Evolutionary conservation across 345 rosid genomes (phyloP), one percentile per base, ranked within the genome.

Genomic region (Mangifera indica): DNA sequence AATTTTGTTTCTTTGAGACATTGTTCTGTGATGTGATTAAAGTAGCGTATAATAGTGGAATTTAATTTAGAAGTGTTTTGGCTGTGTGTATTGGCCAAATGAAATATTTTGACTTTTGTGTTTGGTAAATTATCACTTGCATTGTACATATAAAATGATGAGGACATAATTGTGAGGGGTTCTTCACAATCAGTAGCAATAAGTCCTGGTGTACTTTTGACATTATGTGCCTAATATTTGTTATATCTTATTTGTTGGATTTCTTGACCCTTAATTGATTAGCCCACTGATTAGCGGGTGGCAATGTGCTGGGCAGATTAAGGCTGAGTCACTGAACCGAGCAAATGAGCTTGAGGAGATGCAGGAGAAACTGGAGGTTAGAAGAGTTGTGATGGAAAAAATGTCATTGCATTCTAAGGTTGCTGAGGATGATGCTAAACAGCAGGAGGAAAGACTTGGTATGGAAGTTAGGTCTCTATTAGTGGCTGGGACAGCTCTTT

Each of bases 281-380:
- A 71, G 83, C 88, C 93, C 85, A 87, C 90, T 80, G 77, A 73
- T 85, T 92, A 90, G 90, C 90, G 92, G 93, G 89, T 69, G 83
- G 88, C 69, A 66, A 87, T 71, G 66, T 87, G 79, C 81, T 82
- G 82, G 74, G 81, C 97, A 95, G 99, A 93, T 87, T 66, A 76
- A 85, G 77, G 74, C 84, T 37, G 94, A 88, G 84, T 88, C 94
- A n/a, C 74, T 91, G 80, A 82, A 82, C 61, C 81, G 89, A 26
- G 72, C 67, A 58, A 92, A 92, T 84, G 94, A 83, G 60, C 90
- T 95, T 10, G 97, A 91, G 80, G 96, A 87, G 81, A 87, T 89
- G 91, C 85, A 84, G 63, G 86, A 91, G 83, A 88, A 83, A 67
- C 55, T 92, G 68, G 93, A 89, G 79, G 82, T 83, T 11, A 87